Conservation (phyloP, 2,329 filamentous ascomycete species). For the Epichloe aotearoae region DNA sequence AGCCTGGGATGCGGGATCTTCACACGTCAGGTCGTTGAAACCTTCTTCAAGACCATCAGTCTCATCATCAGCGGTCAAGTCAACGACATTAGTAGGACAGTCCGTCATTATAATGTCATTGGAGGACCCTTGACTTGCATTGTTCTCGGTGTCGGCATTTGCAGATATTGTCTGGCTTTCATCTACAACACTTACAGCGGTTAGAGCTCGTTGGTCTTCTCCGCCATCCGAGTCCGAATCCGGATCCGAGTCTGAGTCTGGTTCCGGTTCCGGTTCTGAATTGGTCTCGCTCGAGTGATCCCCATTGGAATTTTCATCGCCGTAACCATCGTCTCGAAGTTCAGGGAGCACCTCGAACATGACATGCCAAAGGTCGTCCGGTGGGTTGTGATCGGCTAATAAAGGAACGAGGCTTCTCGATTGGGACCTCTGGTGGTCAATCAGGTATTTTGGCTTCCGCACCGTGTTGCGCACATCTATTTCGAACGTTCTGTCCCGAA, state of each 20-base stretch:
- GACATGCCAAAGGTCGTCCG: slow-evolving; percentile 5
- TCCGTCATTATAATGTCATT: not conserved
- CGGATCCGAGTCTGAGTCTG: not conserved
- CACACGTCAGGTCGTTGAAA: not conserved
- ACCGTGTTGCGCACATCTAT: slow-evolving; percentile 15
- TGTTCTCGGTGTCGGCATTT: not conserved
- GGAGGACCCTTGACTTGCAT: not conserved
- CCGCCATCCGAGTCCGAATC: not conserved
- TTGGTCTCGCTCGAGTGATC: not conserved
- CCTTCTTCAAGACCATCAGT: not conserved
- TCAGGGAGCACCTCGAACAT: not conserved
- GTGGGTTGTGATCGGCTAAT: slow-evolving; percentile 2
- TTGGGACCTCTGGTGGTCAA: slow-evolving; percentile 5
- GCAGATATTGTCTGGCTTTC: not conserved
- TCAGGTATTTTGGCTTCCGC: slow-evolving; percentile 8
- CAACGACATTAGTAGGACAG: not conserved
- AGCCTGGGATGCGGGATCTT: not conserved
- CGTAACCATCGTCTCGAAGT: not conserved
- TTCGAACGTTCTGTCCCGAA: slow-evolving; percentile 20
- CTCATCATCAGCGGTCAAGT: not conserved
- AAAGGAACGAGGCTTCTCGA: slow-evolving; percentile 13
- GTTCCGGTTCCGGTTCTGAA: not conserved
- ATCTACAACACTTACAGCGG: not conserved
- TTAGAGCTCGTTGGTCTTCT: not conserved
- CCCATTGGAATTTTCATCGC: not conserved